A percentile compares a stretch with the other conserved stretches of the same genome.
These are phyloP conservation scores for Scedosporium apiospermum DNA, from an alignment of 2,329 filamentous ascomycete species.

Conservation along the genomic window DNA sequence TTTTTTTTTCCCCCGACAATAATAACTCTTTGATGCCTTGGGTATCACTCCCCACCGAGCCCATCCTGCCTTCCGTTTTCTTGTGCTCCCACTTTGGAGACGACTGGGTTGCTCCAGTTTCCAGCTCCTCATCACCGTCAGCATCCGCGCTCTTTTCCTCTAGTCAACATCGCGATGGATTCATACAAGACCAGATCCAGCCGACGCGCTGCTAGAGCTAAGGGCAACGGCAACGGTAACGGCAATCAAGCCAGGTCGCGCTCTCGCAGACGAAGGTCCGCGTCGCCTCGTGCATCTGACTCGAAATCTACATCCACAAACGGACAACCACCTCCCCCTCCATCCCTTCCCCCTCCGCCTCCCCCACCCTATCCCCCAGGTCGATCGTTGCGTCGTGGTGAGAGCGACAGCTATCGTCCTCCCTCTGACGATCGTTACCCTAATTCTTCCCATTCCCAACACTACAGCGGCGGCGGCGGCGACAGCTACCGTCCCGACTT, in stretches of 20 bases:
- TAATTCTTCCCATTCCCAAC: not conserved
- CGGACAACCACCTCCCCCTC: not conserved
- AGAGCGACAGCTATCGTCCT: not conserved
- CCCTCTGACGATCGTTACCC: not conserved
- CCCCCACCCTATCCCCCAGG: not conserved
- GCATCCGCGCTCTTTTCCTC: not conserved
- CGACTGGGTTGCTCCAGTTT: no score
- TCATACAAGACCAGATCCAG: not conserved
- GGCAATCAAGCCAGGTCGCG: not conserved
- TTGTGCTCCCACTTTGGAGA: no score
- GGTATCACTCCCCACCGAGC: no score
- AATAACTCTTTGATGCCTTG: no score
- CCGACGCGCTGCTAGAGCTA: not conserved
- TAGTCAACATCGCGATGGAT: not conserved
- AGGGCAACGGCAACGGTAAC: not conserved
- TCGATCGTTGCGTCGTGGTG: not conserved
- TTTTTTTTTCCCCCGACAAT: no score
- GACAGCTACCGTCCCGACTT: constrained; percentile 6
- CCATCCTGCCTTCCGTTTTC: no score
- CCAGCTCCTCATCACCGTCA: no score
- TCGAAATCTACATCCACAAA: not conserved
- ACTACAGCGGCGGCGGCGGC: not conserved
- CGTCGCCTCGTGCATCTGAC: not conserved
- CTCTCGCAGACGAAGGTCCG: not conserved
- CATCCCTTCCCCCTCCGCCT: not conserved